A percentile compares a stretch with the other conserved stretches of the same genome.
Conservation (phyloP, 2,329 filamentous ascomycete species). For the Exophiala spinifera region DNA sequence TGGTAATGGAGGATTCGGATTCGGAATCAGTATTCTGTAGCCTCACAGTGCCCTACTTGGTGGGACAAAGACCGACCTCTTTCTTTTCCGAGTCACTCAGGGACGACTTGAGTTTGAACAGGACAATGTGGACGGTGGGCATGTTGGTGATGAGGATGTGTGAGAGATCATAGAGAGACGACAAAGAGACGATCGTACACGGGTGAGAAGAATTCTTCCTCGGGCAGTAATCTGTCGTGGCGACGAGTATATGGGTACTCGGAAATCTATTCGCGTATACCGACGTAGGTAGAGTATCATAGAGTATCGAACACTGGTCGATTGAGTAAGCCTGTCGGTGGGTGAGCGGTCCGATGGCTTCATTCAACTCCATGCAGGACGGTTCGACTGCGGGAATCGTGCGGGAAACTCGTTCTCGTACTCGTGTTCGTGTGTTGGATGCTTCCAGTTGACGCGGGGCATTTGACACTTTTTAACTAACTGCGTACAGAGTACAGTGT, state of each 20-base stretch:
- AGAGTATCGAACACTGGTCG: neutral
- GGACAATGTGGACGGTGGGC: constrained; percentile 65
- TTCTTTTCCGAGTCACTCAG: constrained; percentile 50
- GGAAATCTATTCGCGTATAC: too few species aligned
- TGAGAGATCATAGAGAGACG: neutral
- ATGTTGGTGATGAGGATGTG: constrained; percentile 42
- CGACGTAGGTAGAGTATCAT: too few species aligned
- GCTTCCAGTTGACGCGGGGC: too few species aligned
- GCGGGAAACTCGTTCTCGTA: too few species aligned
- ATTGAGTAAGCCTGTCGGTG: neutral
- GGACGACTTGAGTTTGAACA: constrained; percentile 62
- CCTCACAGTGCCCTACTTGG: neutral
- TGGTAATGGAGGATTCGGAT: too few species aligned
- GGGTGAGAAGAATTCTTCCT: too few species aligned
- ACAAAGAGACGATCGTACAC: neutral
- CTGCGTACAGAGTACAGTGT: too few species aligned
- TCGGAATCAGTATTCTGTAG: constrained; percentile 1
- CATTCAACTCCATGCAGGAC: neutral
- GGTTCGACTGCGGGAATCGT: too few species aligned
- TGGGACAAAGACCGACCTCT: constrained; percentile 46
- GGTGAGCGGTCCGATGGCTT: neutral
- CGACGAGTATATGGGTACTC: too few species aligned
- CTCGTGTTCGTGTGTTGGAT: too few species aligned
- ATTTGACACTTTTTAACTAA: too few species aligned
- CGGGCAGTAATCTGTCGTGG: too few species aligned